These are phyloP conservation scores for Anacardium occidentale DNA, from an alignment of 345 rosid genomes.

Conservation along the genomic window DNA sequence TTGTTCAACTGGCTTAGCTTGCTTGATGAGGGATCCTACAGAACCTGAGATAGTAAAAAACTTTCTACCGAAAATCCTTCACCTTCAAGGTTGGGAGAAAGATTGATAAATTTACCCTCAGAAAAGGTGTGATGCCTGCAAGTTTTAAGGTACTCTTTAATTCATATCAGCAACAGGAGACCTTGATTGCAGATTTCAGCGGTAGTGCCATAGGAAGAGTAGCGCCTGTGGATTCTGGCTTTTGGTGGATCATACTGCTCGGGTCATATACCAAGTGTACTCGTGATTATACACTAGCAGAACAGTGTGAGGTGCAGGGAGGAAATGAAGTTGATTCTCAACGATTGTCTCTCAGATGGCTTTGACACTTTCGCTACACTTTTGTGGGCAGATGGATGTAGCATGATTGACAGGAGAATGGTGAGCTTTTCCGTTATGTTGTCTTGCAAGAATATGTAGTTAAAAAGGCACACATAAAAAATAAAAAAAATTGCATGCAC, in stretches of 20 bases:
- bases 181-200: slow-evolving; percentile 52
- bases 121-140: slow-evolving; percentile 64
- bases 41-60: slow-evolving; percentile 48
- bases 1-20: slow-evolving; percentile 48
- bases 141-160: slow-evolving; percentile 51
- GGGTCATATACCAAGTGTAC: slow-evolving; percentile 57
- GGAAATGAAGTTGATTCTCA: slow-evolving; percentile 54
- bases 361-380: slow-evolving; percentile 67
- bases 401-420: slow-evolving; percentile 69
- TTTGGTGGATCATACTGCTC: slow-evolving; percentile 71
- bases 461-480: not conserved
- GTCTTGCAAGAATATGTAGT: not conserved
- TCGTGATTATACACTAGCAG: slow-evolving; percentile 42
- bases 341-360: slow-evolving; percentile 53
- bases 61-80: slow-evolving; percentile 51
- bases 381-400: slow-evolving; percentile 62
- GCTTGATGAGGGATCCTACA: slow-evolving; percentile 36
- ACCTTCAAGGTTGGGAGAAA: slow-evolving; percentile 53
- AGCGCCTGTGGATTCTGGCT: slow-evolving; percentile 69
- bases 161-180: slow-evolving; percentile 31
- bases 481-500: not conserved
- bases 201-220: slow-evolving; percentile 62
- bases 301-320: slow-evolving; percentile 51
- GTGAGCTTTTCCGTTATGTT: slow-evolving; percentile 28
- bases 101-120: slow-evolving; percentile 53